Evolutionary conservation across 2,329 filamentous ascomycete genomes (phyloP), one percentile per base, ranked within the genome.

Genomic region (Penicillium paneum): DNA sequence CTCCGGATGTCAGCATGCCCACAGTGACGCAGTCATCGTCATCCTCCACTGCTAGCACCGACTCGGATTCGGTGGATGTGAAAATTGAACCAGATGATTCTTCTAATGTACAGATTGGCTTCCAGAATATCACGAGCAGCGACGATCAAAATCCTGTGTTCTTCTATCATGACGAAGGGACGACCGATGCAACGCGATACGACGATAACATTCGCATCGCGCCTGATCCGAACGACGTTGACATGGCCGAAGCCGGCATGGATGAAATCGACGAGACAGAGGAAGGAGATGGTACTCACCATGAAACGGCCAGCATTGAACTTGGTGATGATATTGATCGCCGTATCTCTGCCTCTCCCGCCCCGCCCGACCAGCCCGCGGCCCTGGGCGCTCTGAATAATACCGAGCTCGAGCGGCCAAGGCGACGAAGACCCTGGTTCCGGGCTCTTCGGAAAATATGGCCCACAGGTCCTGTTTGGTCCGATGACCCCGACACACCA

Each of bases 231-330:
- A 44, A 32, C 19, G 32, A 31, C 12, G 12, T 21, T 19, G 35
- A 49, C 10, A 39, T n/a, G 13, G 11, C 29, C 6, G 47, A 48
- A 32, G 8, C 29, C 6, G 31, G 36, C 26, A 38, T 51, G 44
- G 47, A 39, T 32, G 52, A 60, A 24, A 38, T 56, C 19, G 52
- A 61, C 1, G 54, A 61, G 44, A 61, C 15, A 21, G 43, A 38
- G 46, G 60, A 50, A 52, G 32, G 48, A 28, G 58, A 64, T 17
- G 54, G 57, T 26, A 58, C 57, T 10, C 53, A 54, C 13, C 71
- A 73, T 52, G 66, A 71, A 51, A 70, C 65, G 34, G 71, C 71
- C 29, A 76, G 73, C 49, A 58, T 74, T 36, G 72, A 75, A 52
- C 66, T 75, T 5, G 71, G 72, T 19, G 67, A 69, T 32, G 64